Evolutionary conservation across 768 basidiomycete species (phyloP), one percentile per base, ranked within the genome.

Genomic region (Lentinula raphanica): DNA sequence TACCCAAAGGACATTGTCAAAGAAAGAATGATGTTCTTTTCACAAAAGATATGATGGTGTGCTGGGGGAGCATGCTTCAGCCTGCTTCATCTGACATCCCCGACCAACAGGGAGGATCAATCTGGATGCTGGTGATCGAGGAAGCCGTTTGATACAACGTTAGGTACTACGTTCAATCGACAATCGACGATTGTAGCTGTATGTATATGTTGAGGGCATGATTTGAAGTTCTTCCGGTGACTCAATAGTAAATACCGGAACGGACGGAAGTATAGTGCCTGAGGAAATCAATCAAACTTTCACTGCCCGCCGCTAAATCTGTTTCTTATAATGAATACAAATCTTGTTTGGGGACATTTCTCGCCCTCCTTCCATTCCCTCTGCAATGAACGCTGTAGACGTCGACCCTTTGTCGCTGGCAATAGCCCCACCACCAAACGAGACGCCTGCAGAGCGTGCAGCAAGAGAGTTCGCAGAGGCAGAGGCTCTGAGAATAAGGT

Each of bases 331-430:
- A 56, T 56, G 54, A 56, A 40, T 44, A 38, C 17, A 56, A 45
- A 56, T n/a, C 31, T 45, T 44, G 39, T 45, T 8, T 31, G 17
- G 9, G 31, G 23, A 23, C n/a, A 23, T 45, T 31, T 27, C 54
- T 15, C n/a, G n/a, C n/a, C 54, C 25, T 56, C 25, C 42, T 8
- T 39, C 36, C 35, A 17, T 32, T 38, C 38, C 6, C 21, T 25
- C 54, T 5, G 21, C 32, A 42, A 56, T 56, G 54, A 46, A 36
- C 56, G 59, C 68, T 7, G 64, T 65, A 64, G 77, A 81, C 44
- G 80, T 84, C 57, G 88, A 90, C 67, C 88, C 88, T 0, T 72
- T 90, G 23, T 72, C 85, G 4, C 65, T 73, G 51, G 79, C 82
- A 4, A 70, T 89, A 27, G 78, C 79, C n/a, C 87, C 88, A 1